These are phyloP conservation scores for Raddia guianensis DNA, from an alignment of 176 grass and related monocot species.

Conservation along the genomic window DNA sequence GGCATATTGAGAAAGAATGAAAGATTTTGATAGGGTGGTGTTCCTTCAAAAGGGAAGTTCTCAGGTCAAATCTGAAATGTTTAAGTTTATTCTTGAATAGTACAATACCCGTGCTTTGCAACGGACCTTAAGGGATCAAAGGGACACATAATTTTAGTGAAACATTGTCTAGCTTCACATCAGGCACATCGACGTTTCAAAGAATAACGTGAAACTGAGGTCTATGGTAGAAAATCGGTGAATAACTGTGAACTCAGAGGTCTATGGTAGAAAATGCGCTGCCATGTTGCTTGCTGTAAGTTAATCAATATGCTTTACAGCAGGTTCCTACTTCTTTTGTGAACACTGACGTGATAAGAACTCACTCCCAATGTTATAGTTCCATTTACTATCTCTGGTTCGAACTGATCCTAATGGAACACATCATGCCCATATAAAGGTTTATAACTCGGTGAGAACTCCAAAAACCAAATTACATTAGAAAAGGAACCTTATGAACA, in stretches of 20 bases:
- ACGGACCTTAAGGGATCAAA: too few species aligned
- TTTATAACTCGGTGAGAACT: not conserved
- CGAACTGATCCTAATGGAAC: not conserved
- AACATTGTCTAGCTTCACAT: slow-evolving; percentile 4
- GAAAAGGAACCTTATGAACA: not conserved
- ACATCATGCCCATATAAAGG: slow-evolving; percentile 8
- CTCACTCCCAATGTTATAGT: not conserved
- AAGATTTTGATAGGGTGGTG: too few species aligned
- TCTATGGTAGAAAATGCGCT: not conserved
- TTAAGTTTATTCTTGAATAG: too few species aligned
- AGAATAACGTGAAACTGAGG: too few species aligned
- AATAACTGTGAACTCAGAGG: not conserved
- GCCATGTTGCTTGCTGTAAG: not conserved
- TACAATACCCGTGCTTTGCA: too few species aligned
- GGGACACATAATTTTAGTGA: too few species aligned
- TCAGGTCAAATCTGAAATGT: too few species aligned
- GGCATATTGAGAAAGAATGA: too few species aligned
- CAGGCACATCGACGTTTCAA: not conserved
- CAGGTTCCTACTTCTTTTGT: not conserved
- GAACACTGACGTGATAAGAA: slow-evolving; percentile 7
- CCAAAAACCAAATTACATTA: not conserved
- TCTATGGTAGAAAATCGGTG: too few species aligned
- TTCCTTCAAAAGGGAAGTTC: too few species aligned
- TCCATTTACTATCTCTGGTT: not conserved
- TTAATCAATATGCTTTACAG: not conserved